These are phyloP conservation scores for Candida xiaguanensis DNA, from an alignment of 805 yeast species.

Conservation along the genomic window DNA sequence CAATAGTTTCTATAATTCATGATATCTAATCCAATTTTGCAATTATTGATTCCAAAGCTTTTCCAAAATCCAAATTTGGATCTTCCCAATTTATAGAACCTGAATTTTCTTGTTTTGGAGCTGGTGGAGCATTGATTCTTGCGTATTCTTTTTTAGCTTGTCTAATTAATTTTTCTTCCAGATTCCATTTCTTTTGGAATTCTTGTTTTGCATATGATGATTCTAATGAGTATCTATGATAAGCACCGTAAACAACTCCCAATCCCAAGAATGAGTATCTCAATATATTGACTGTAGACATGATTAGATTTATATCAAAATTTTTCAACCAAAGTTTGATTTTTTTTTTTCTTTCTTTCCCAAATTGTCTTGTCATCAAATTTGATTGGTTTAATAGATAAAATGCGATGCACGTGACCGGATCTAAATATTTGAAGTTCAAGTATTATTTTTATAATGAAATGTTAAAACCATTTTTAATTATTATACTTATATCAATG, in stretches of 20 bases:
- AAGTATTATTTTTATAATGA: conserved; percentile 1
- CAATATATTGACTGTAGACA: conserved; percentile 60
- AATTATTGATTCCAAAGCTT: conserved; percentile 62
- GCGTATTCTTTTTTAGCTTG: conserved; percentile 91
- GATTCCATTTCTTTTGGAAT: conserved; percentile 55
- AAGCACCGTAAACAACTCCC: conserved; percentile 86
- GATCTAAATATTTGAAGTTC: not conserved
- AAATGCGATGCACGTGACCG: not conserved
- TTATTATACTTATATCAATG: conserved; percentile 17
- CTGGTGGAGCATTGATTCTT: conserved; percentile 47
- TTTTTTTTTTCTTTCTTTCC: conserved; percentile 4
- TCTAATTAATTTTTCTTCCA: conserved; percentile 70
- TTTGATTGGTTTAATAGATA: conserved; percentile 6
- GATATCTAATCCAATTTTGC: conserved; percentile 42
- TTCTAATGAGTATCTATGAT: conserved; percentile 71
- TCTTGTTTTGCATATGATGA: conserved; percentile 54
- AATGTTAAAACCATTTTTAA: conserved; percentile 11
- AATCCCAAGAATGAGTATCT: conserved; percentile 90
- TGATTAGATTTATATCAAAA: conserved; percentile 8
- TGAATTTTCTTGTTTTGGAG: conserved; percentile 29
- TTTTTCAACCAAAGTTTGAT: not conserved
- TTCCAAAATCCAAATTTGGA: conserved; percentile 83
- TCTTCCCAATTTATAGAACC: conserved; percentile 73
- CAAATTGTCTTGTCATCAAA: not conserved
- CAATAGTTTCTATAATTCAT: not conserved